These are phyloP conservation scores for Naganishia friedmannii DNA, from an alignment of 768 basidiomycete genomes.

Conservation along the genomic window DNA sequence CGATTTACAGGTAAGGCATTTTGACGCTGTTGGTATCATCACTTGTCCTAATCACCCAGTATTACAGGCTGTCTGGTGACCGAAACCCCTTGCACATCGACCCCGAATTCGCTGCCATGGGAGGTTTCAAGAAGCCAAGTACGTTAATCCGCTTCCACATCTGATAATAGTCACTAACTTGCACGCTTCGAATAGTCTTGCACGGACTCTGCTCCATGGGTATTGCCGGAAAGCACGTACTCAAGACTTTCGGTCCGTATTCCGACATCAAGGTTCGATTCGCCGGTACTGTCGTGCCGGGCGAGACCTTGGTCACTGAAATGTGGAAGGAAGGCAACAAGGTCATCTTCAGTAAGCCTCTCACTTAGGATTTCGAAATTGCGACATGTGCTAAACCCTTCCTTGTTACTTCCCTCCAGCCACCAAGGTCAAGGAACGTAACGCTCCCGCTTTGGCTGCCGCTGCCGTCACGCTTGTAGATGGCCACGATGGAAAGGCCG, in stretches of 20 bases:
- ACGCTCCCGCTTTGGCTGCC: conserved; percentile 66
- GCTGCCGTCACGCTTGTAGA: conserved; percentile 72
- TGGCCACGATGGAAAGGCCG: conserved; percentile 45
- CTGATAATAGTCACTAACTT: conserved; percentile 43
- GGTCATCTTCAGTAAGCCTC: conserved; percentile 81
- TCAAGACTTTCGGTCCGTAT: conserved; percentile 78
- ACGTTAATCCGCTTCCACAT: conserved; percentile 48
- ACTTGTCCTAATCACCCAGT: conserved; percentile 4
- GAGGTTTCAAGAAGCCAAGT: conserved; percentile 87
- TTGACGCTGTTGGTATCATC: not conserved
- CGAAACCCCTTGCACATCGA: conserved; percentile 87
- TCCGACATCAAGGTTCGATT: conserved; percentile 97
- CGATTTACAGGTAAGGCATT: conserved; percentile 74
- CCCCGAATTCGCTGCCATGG: conserved; percentile 88
- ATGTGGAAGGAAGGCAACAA: conserved; percentile 97
- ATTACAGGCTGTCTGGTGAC: conserved; percentile 77
- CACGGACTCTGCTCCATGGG: conserved; percentile 86
- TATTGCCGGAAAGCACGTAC: conserved; percentile 84
- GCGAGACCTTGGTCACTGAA: conserved; percentile 88
- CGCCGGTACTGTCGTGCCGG: conserved; percentile 86
- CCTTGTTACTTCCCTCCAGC: conserved; percentile 54
- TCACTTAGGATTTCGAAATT: not conserved
- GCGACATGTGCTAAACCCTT: conserved; percentile 23
- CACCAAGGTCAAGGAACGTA: conserved; percentile 83
- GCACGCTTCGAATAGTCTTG: conserved; percentile 39